A percentile compares a stretch with the other conserved stretches of the same genome.
Conservation (phyloP, 805 yeast genomes). For the Clavispora fructus region DNA sequence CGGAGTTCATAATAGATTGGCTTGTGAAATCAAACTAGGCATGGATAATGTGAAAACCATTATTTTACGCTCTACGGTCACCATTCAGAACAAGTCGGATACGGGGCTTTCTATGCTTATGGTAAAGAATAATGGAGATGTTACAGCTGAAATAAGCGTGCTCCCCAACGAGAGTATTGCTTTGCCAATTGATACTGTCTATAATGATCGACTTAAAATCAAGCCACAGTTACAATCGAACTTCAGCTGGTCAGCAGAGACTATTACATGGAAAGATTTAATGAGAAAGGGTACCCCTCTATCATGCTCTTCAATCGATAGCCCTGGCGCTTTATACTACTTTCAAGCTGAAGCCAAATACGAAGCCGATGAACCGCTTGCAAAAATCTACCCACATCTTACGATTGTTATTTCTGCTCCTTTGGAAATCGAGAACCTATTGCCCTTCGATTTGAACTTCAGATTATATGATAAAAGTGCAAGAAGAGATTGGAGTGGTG, state of each 20-base stretch:
- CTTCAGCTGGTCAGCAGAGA: conserved; percentile 64
- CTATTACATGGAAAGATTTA: conserved; percentile 62
- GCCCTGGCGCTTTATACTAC: conserved; percentile 44
- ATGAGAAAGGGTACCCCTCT: conserved; percentile 47
- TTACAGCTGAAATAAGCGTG: conserved; percentile 30
- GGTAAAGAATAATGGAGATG: conserved; percentile 29
- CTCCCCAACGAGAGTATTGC: conserved; percentile 56
- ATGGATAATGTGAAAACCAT: conserved; percentile 77
- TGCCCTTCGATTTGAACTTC: conserved; percentile 78
- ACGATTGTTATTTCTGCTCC: conserved; percentile 76
- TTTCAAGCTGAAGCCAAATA: conserved; percentile 69
- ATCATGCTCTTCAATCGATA: conserved; percentile 48
- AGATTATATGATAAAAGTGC: conserved; percentile 71
- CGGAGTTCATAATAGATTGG: conserved; percentile 67
- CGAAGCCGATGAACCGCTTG: conserved; percentile 63
- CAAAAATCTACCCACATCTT: conserved; percentile 81
- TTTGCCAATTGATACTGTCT: conserved; percentile 69
- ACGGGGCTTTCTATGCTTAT: conserved; percentile 51
- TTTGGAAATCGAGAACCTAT: conserved; percentile 70
- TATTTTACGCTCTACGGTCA: conserved; percentile 69
- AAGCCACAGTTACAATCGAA: conserved; percentile 55
- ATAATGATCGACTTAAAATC: conserved; percentile 50
- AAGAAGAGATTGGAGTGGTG: conserved; percentile 60
- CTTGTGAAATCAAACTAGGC: conserved; percentile 64
- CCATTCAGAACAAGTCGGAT: conserved; percentile 55